Percentiles rank a stretch among this genome's conserved stretches.
phyloP scores from a whole-genome alignment of 2,329 filamentous ascomycete species.

The Fusarium neocosmosporiellum region DNA sequence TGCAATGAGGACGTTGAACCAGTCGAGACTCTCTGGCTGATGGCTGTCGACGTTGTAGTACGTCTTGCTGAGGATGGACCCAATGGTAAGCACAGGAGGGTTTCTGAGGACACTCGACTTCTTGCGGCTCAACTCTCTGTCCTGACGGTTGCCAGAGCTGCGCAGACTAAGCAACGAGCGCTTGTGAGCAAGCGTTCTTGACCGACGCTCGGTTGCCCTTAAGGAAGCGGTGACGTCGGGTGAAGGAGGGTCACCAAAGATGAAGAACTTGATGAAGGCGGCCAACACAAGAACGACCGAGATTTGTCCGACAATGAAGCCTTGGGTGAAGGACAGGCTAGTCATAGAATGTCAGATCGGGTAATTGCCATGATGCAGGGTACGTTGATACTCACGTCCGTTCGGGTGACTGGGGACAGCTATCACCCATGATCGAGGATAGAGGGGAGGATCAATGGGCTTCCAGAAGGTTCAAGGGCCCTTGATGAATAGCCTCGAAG shows the following conservation, averaged over 20 bases:
- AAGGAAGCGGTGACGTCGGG: conserved; percentile 82
- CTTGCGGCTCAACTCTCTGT: conserved; percentile 67
- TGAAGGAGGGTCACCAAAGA: conserved; percentile 93
- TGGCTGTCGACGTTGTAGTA: conserved; percentile 97
- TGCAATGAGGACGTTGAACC: conserved; percentile 98
- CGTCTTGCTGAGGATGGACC: conserved; percentile 93
- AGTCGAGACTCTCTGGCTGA: conserved; percentile 95
- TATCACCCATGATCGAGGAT: conserved; percentile 51
- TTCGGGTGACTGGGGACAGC: conserved; percentile 56
- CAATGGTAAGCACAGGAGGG: conserved; percentile 84
- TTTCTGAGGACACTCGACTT: conserved; percentile 79
- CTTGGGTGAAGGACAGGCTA: conserved; percentile 91
- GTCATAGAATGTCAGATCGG: conserved; percentile 3
- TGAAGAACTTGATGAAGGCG: conserved; percentile 99
- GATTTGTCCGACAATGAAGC: conserved; percentile 91
- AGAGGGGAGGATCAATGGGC: not conserved
- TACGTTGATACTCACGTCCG: conserved; percentile 55
- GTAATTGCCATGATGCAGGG: conserved; percentile 13
- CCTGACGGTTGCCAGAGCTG: conserved; percentile 54
- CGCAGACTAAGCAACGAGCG: conserved; percentile 76
- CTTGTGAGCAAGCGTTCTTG: conserved; percentile 80
- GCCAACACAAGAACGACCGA: conserved; percentile 92
- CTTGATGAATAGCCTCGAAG: not conserved
- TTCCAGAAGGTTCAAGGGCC: not conserved
- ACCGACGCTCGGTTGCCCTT: conserved; percentile 78